Evolutionary conservation across 2,329 filamentous ascomycete species (phyloP), one percentile per base, ranked within the genome.

Genomic region (Tolypocladium tropicale): DNA sequence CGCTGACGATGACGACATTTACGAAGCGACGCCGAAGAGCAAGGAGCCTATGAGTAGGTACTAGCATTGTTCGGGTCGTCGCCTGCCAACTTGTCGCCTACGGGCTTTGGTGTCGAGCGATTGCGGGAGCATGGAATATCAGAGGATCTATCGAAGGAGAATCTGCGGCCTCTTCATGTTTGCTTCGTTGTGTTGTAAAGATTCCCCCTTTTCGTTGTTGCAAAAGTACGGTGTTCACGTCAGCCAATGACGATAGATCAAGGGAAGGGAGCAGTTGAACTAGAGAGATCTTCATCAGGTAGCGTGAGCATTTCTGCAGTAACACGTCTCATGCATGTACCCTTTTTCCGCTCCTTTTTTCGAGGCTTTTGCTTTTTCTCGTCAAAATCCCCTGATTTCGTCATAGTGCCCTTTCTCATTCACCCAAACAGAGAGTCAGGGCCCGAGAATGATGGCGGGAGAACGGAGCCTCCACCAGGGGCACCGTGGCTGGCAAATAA

Each of bases 1-100:
- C 32, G 67, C 64, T 4, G 66, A 70, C 39, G 67, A 70, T 37
- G 72, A 74, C 36, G 72, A 75, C 52, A 62, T 76, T 43, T 76
- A 77, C 55, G 70, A 72, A 48, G 65, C 71, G n/a, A 64, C 66
- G 18, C 64, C 68, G 23, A 74, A 70, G 61, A 67, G 63, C 55
- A 74, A 74, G 57, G 67, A 72, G 49, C 69, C 72, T 23, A 56
- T 67, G 43, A 69, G 71, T 56, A 68, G 69, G 48, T 71, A 73
- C 55, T 71, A 57, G 49, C 32, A 51, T 33, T 21, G 16, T n/a
- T 25, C 7, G 18, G 32, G 10, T 6, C 10, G 10, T n/a, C 4
- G 25, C 16, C 7, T n/a, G 25, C 25, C 1, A 18, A 12, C 10
- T 25, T 6, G 12, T 30, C 25, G 7, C 25, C 43, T 49, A 25